Evolutionary conservation across 1,284 basidiomycete species (phyloP), one percentile per base, ranked within the genome.

Genomic region (Tilletia setariae): DNA sequence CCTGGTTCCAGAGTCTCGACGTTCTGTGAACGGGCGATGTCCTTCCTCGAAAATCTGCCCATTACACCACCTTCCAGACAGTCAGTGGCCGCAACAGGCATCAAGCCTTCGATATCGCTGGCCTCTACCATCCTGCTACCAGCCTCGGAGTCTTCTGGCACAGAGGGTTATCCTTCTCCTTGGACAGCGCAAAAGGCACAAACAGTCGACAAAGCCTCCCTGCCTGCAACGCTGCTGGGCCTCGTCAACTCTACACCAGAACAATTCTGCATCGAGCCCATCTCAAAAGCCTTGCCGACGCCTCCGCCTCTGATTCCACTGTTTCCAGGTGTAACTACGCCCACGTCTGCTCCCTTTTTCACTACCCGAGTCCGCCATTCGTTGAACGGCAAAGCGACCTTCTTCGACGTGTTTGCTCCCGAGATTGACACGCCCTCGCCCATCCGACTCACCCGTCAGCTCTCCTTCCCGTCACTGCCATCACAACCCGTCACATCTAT

Each of bases 391-490:
- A 28, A 53, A 11, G 51, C 51, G 2, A 53, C 51, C 3, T 53
- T 53, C 23, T 53, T 53, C 28, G 51, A 53, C 51, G 51, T 53
- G 3, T 53, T 53, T 25, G 51, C 51, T 19, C 51, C 51, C 6
- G 51, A 53, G 6, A 28, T 53, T 15, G 51, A 53, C 28, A 53
- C 51, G 28, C 51, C 51, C 15, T 53, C 51, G 28, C 51, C 51
- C 21, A 53, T 53, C 28, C 51, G 51, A 25, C 51, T 53, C 15
- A 53, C 51, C 15, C 51, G 51, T 28, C 51, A 53, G 51, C 51
- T 53, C 23, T 53, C 51, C 23, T 53, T 53, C 21, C 51, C 23
- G 6, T n/a, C 51, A 7, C 23, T 53, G 51, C 51, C 51, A 8
- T 53, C 51, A 7, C 28, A 25, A 53, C 51, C 51, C 13, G 51